Evolutionary conservation across 108 stramenopile genomes (phyloP), one percentile per base, ranked within the genome.

Genomic region (Discostella stelligeroides): DNA sequence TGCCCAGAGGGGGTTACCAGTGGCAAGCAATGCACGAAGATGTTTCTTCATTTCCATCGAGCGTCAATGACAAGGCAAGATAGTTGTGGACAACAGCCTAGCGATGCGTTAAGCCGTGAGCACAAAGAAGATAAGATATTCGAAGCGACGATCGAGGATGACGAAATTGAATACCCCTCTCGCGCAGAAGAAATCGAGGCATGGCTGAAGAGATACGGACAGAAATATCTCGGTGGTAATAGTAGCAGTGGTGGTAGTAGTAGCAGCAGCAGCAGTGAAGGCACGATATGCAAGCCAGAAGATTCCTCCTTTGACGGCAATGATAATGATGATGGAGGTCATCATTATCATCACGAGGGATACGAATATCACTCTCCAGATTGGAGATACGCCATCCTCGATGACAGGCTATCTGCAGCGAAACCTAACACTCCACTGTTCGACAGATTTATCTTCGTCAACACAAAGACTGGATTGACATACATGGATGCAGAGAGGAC

Each of bases 391-490:
- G 59, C 60, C 8, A 79, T 79, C 60, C 63, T 79, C 27, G 78
- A 79, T 48, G 78, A 79, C 70, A 58, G 78, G 47, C 78, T 65
- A 7, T 60, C 48, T 30, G 78, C 78, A 1, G 78, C 78, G 20
- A 68, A 79, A 54, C 60, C 53, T 0, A 65, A 48, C 25, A 68
- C 70, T 60, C 78, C 78, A 2, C 66, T 79, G 7, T 72, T 72
- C 39, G 66, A 72, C n/a, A 59, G 78, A 34, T 79, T 79, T 49
- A 60, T 79, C 0, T 47, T 80, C 15, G 55, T 86, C 60, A n/a
- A 88, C 37, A 70, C 85, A 74, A 64, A 88, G 80, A 56, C 84
- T 76, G 51, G 87, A 63, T 72, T 87, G 45, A 79, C 75, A 11
- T 65, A 76, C 13, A 25, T 68, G 21, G 54, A 84, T 49, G 66